Evolutionary conservation across 2,329 filamentous ascomycete species (phyloP), one percentile per base, ranked within the genome.

Genomic region (Penicillium corylophilum): DNA sequence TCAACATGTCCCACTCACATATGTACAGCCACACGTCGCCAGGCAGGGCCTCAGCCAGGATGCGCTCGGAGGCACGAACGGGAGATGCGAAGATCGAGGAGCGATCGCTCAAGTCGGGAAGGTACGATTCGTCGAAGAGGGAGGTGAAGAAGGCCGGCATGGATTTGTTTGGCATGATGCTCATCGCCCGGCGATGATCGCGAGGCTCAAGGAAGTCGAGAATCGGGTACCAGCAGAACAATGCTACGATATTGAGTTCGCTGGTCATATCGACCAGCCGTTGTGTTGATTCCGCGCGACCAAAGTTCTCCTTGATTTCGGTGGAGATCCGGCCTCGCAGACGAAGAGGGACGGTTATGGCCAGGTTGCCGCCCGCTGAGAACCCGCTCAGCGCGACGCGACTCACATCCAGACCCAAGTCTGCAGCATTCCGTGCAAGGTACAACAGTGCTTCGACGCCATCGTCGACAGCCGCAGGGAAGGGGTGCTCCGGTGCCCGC

Each of bases 1-100:
- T 73, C 13, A 86, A 71, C 83, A 86, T 86, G 63, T 86, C 83
- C 80, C 81, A 86, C 64, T 86, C 83, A 64, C 83, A 86, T 39
- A 82, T 80, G 63, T 81, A 83, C 58, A 86, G 69, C 51, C 84
- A 82, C 42, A 86, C 79, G 51, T 85, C 79, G n/a, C 79, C 72
- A 0, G 83, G 83, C 1, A 86, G 66, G 2, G 74, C 75, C 20
- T 76, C 75, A 24, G 67, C 62, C n/a, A 86, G 74, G 62, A 82
- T 77, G 24, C 75, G 67, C 18, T 78, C 74, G 0, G 79, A 74
- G 1, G 83, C 83, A 9, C 81, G 76, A 28, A 80, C 80, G 0
- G 83, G 83, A 7, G 77, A 81, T 1, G 84, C 79, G 69, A 80
- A 86, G 1, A 83, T 82, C 9, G 82, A 81, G 40, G 75, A 67